Conservation (phyloP, 495 filamentous ascomycete species). For the Paragyromitra xinjiangensis region DNA sequence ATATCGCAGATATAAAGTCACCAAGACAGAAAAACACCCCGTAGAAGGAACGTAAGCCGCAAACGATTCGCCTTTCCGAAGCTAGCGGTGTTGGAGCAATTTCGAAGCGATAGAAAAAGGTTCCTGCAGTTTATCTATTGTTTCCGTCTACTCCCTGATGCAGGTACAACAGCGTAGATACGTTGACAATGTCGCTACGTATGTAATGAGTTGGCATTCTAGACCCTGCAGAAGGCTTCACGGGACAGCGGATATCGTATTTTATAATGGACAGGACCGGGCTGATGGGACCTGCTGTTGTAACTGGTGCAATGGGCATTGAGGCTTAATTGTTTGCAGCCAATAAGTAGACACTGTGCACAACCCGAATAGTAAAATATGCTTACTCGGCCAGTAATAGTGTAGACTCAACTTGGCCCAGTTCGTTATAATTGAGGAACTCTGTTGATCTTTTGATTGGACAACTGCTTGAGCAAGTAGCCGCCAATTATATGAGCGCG, state of each 20-base stretch:
- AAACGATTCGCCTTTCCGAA: not conserved
- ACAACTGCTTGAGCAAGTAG: not conserved
- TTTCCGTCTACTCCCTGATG: constrained; percentile 1
- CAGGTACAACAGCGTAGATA: constrained; percentile 21
- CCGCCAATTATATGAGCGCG: not conserved
- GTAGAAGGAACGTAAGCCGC: not conserved
- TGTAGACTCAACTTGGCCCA: not conserved
- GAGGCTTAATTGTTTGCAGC: not conserved
- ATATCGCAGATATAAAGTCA: not conserved
- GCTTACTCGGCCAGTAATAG: not conserved
- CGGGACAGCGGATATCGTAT: not conserved
- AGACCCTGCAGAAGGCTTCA: constrained; percentile 7
- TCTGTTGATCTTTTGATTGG: not conserved
- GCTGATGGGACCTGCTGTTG: not conserved
- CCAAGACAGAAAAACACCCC: not conserved
- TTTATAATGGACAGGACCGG: not conserved
- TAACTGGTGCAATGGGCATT: not conserved
- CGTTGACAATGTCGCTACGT: constrained; percentile 4
- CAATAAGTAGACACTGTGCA: not conserved
- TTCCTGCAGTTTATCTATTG: constrained; percentile 22
- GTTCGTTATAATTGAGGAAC: not conserved
- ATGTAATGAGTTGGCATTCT: constrained; percentile 35
- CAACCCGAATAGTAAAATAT: too few relatives aligned
- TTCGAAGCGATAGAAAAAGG: not conserved
- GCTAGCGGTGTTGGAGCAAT: not conserved